Base-by-base conservation (phyloP, 306 rosid genomes). In the Cicer arietinum region DNA sequence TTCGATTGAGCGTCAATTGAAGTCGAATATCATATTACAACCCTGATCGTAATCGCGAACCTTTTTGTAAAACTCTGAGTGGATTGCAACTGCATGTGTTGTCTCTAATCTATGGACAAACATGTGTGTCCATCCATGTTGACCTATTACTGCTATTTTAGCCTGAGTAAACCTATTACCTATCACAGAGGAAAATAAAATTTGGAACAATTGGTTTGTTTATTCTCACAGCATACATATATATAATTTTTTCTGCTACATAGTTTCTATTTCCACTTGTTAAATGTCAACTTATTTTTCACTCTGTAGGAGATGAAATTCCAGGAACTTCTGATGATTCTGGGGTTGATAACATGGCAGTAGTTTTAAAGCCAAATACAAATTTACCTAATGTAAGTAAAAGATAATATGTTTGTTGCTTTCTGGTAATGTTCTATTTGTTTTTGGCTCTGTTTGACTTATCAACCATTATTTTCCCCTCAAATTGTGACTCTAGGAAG, bases 321-420 rank as follows among this genome's bases (percentile, higher is more conserved):
- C 62, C 77, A 20, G 76, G 18, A 50, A 61, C 79, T 61, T 40
- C 25, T 35, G 61, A 77, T 65, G 60, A 60, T 43, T 74, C 71
- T 57, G 64, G 7, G 51, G n/a, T 30, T 11, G 51, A 63, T 41
- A 45, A 71, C 22, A 11, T 8, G 74, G n/a, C 7, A 11, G 75
- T 45, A 41, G 44, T 78, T 56, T 7, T 9, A 13, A 30, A n/a
- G 37, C 75, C 82, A 11, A 6, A 12, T 66, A 44, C 69, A 35
- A 39, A 39, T 13, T 52, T 73, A 45, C 69, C 78, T 42, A 57
- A 16, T 56, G 93, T 90, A 79, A 83, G 91, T 84, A 58, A 62
- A 41, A 7, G 6, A 46, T 5, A 70, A 43, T 71, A 10, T 69
- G 25, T 70, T 61, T 1, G 61, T 8, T 61, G 5, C 48, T 50